phyloP scores from a whole-genome alignment of 2,329 filamentous ascomycete genomes.

The Sarocladium oryzae region DNA sequence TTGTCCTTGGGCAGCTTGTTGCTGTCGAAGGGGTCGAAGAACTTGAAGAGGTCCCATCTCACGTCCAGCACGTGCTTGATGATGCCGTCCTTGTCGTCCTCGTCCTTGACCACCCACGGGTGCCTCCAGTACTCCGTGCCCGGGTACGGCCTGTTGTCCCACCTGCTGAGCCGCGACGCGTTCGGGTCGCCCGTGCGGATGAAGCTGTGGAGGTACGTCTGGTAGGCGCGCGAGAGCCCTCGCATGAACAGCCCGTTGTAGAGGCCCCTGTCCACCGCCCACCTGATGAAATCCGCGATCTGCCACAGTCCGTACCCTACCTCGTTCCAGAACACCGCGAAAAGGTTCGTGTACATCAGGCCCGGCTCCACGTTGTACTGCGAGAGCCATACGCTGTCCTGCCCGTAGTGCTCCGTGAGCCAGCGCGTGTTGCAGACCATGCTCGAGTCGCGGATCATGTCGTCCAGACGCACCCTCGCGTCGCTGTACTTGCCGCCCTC shows the following conservation, averaged over 20 bases:
- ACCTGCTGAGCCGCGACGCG: neutral
- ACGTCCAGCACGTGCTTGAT: neutral
- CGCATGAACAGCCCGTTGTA: neutral
- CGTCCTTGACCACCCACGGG: neutral
- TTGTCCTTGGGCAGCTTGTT: neutral
- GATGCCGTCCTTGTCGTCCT: neutral
- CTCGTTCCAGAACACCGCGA: neutral
- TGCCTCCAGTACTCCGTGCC: neutral
- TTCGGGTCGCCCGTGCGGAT: neutral
- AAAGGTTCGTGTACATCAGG: neutral
- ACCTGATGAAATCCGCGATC: neutral
- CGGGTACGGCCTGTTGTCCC: neutral
- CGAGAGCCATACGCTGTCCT: neutral
- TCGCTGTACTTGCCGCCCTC: too few species aligned
- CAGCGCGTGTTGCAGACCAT: constrained; percentile 31
- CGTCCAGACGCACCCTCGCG: constrained; percentile 23
- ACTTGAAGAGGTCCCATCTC: neutral
- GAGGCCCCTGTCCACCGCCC: too few species aligned
- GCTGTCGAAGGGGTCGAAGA: neutral
- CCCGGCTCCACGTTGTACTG: neutral
- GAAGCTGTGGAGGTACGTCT: neutral
- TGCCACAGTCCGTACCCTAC: neutral
- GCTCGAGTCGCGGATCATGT: constrained; percentile 25
- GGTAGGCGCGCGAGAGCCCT: neutral
- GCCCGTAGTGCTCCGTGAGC: constrained; percentile 29